Conservation (phyloP, 306 rosid species). For the Boehmeria nivea region DNA sequence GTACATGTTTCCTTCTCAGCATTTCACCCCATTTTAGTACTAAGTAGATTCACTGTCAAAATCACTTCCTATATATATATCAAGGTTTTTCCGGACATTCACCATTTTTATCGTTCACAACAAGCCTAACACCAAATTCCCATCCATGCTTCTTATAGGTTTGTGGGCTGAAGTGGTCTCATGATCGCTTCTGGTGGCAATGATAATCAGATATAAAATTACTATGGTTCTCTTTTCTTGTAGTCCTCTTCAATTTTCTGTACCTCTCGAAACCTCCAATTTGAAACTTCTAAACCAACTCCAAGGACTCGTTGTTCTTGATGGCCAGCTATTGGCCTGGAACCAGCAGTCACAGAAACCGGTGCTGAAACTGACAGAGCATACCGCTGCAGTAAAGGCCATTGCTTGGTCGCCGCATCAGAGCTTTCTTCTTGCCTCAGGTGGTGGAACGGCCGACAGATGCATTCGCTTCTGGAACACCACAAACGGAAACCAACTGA, state of each 20-base stretch:
- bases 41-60: too few relatives aligned
- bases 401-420: constrained; percentile 99
- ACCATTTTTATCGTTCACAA: not conserved
- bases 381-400: constrained; percentile 98
- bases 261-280: too few relatives aligned
- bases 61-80: too few relatives aligned
- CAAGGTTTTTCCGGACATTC: too few relatives aligned
- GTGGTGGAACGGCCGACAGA: constrained; percentile 98
- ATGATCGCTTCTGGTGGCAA: constrained; percentile 98
- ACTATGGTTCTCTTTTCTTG: not conserved
- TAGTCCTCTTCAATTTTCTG: not conserved
- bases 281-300: too few relatives aligned
- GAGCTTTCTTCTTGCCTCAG: constrained; percentile 85
- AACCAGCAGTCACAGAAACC: constrained; percentile 96
- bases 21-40: too few relatives aligned
- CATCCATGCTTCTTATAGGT: constrained; percentile 30
- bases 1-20: too few relatives aligned
- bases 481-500: constrained; percentile 83
- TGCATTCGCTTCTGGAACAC: constrained; percentile 99
- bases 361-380: constrained; percentile 70
- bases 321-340: constrained; percentile 84
- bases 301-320: constrained; percentile 13
- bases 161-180: constrained; percentile 98
- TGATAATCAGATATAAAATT: constrained; percentile 77
- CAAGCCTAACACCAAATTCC: too few relatives aligned